Conservation (phyloP, 1,139 yeast genomes). For the Saccharomycopsis crataegensis region DNA sequence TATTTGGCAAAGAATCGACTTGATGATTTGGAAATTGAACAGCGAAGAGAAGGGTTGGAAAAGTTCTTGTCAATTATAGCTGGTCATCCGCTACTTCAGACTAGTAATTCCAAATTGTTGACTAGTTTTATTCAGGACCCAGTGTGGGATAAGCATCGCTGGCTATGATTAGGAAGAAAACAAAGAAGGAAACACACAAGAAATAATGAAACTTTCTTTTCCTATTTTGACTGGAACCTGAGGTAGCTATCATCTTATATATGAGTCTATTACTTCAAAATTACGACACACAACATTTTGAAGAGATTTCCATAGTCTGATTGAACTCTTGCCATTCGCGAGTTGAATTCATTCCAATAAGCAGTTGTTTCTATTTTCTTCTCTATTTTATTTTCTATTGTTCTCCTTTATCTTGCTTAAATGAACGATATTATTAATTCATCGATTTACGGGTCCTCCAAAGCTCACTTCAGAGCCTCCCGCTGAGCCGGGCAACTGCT, state of each 20-base stretch:
- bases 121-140: conserved; percentile 87
- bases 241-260: background rate
- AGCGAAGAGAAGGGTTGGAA: conserved; percentile 77
- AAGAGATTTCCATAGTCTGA: too few relatives aligned
- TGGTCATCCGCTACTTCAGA: conserved; percentile 89
- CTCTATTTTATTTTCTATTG: too few relatives aligned
- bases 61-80: conserved; percentile 74
- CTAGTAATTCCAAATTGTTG: conserved; percentile 68
- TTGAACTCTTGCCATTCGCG: too few relatives aligned
- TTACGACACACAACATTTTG: too few relatives aligned
- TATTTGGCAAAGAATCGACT: conserved; percentile 59
- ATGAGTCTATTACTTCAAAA: background rate
- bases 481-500: too few relatives aligned
- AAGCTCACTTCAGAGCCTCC: too few relatives aligned
- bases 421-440: too few relatives aligned
- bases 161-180: conserved; percentile 7
- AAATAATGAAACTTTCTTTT: background rate
- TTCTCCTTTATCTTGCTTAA: too few relatives aligned
- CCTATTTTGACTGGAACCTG: background rate
- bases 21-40: conserved; percentile 77
- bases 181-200: background rate
- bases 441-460: too few relatives aligned
- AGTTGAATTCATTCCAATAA: too few relatives aligned
- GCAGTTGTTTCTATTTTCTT: too few relatives aligned
- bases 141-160: conserved; percentile 50